Conservation (phyloP, 805 yeast genomes). For the Candida lessepsii region DNA sequence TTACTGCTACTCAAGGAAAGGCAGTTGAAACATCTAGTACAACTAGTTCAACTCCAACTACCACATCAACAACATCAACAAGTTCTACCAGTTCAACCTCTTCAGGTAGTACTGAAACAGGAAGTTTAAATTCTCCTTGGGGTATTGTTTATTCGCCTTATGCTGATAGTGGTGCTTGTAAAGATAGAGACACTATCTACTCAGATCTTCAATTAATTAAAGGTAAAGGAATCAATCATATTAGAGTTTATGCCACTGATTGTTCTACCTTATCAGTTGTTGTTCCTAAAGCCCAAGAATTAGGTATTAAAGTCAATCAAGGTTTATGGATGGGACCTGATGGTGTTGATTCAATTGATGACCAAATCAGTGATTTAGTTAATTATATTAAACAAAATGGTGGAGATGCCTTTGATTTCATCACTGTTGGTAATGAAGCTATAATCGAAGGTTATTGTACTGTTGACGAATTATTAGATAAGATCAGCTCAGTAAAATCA, state of each 20-base stretch:
- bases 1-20: slow-evolving; percentile 5
- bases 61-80: background rate
- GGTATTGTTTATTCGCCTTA: slow-evolving; percentile 80
- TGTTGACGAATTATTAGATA: slow-evolving; percentile 58
- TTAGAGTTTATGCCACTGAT: slow-evolving; percentile 86
- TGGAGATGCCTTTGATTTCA: slow-evolving; percentile 74
- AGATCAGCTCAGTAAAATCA: slow-evolving; percentile 63
- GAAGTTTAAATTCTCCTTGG: slow-evolving; percentile 45
- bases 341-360: slow-evolving; percentile 72
- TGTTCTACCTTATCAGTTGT: slow-evolving; percentile 69
- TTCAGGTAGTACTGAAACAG: slow-evolving; percentile 16
- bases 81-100: slow-evolving; percentile 23
- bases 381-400: slow-evolving; percentile 44
- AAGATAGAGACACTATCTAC: slow-evolving; percentile 50
- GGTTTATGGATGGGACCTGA: slow-evolving; percentile 75
- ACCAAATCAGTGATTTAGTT: slow-evolving; percentile 53
- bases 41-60: slow-evolving; percentile 17
- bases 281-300: slow-evolving; percentile 52
- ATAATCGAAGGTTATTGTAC: slow-evolving; percentile 60
- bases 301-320: slow-evolving; percentile 77
- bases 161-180: slow-evolving; percentile 65
- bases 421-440: slow-evolving; percentile 91
- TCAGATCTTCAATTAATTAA: slow-evolving; percentile 59
- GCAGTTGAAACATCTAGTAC: slow-evolving; percentile 10
- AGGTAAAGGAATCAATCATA: slow-evolving; percentile 57